These are phyloP conservation scores for Russula compacta DNA, from an alignment of 768 basidiomycete genomes.

Conservation along the genomic window DNA sequence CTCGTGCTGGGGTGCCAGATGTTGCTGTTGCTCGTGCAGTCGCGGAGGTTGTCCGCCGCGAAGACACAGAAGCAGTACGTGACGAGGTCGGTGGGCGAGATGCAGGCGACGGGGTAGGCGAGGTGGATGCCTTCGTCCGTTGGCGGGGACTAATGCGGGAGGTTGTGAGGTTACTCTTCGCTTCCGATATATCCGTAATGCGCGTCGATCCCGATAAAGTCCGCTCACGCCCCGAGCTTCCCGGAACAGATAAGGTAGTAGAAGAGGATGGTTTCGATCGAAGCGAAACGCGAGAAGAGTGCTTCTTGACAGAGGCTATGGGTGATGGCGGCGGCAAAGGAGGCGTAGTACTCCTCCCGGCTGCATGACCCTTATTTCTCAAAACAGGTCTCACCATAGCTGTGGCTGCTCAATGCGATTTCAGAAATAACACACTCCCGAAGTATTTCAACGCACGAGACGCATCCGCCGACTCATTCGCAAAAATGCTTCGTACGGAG, in stretches of 20 bases:
- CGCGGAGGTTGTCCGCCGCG: neutral
- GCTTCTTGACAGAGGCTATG: constrained; percentile 2
- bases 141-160: constrained; percentile 6
- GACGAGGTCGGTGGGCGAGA: neutral
- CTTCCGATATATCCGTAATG: constrained; percentile 1
- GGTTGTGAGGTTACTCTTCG: neutral
- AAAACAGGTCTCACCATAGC: neutral
- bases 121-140: constrained; percentile 9
- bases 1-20: neutral
- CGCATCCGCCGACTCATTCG: neutral
- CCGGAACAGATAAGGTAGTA: constrained; percentile 9
- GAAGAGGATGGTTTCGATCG: constrained; percentile 7
- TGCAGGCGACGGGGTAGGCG: neutral
- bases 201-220: constrained; percentile 15
- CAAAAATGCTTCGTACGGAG: constrained; percentile 14
- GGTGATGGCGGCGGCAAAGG: neutral
- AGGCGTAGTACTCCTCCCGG: constrained; percentile 3
- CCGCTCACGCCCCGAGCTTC: constrained; percentile 4
- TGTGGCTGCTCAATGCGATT: neutral
- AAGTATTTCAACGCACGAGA: neutral
- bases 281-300: constrained; percentile 2
- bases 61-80: constrained; percentile 1
- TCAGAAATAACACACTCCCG: neutral
- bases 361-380: neutral
- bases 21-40: neutral